phyloP scores from a whole-genome alignment of 768 basidiomycete species.

The Calocybe gangraenosa region DNA sequence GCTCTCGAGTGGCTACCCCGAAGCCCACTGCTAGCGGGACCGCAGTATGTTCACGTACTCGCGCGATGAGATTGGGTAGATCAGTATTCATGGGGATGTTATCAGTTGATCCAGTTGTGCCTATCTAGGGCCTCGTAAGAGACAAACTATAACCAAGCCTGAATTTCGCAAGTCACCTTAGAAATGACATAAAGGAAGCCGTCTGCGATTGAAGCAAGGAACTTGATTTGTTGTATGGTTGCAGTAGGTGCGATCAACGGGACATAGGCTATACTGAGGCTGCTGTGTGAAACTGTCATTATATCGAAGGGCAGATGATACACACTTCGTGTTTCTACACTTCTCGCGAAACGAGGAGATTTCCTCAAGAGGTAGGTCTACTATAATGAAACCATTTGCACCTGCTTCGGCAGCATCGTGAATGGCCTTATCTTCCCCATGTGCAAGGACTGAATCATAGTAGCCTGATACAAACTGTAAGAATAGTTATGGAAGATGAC shows the following conservation, averaged over 20 bases:
- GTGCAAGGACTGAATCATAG: constrained; percentile 93
- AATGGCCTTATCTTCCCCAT: constrained; percentile 93
- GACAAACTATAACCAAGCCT: not conserved
- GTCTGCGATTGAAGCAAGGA: constrained; percentile 91
- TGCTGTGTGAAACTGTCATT: not conserved
- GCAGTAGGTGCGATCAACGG: constrained; percentile 96
- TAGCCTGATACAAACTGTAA: constrained; percentile 57
- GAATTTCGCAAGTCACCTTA: constrained; percentile 49
- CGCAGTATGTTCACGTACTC: constrained; percentile 73
- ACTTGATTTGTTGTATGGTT: constrained; percentile 79
- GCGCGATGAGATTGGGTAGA: constrained; percentile 79
- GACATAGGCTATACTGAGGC: constrained; percentile 81
- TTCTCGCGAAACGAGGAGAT: constrained; percentile 86
- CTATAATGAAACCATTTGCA: constrained; percentile 96
- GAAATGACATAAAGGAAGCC: constrained; percentile 99
- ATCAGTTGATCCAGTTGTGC: constrained; percentile 91
- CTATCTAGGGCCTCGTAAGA: constrained; percentile 60
- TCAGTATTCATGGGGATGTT: constrained; percentile 64
- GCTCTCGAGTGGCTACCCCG: constrained; percentile 85
- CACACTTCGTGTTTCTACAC: constrained; percentile 79
- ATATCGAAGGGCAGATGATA: not conserved
- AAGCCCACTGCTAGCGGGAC: constrained; percentile 95
- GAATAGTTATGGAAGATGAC: constrained; percentile 5
- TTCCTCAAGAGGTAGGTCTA: constrained; percentile 97
- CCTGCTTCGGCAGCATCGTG: constrained; percentile 88